phyloP scores from a whole-genome alignment of 257 asterid species.

The Fraxinus americana region DNA sequence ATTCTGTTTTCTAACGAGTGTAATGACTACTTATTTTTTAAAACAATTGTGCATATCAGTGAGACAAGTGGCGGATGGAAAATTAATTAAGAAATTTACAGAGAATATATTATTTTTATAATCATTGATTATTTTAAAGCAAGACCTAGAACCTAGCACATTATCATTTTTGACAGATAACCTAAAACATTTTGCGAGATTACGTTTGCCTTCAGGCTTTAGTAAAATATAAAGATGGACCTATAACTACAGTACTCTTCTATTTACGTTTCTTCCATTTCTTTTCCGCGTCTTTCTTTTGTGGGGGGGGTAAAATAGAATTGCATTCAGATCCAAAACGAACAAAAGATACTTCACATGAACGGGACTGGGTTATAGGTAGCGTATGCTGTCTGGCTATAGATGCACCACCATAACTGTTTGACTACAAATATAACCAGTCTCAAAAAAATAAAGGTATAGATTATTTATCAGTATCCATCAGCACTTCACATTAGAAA shows the following conservation, averaged over 20 bases:
- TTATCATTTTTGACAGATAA: background rate
- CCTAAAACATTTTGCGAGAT: constrained; percentile 3
- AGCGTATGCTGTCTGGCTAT: constrained; percentile 2
- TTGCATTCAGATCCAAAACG: background rate
- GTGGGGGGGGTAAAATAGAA: constrained; percentile 6
- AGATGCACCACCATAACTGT: constrained; percentile 5
- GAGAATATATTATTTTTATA: background rate
- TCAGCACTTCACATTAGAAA: constrained; percentile 3
- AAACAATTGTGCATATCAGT: too few species aligned
- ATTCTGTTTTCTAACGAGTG: too few species aligned
- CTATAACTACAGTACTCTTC: background rate
- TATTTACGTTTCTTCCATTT: background rate
- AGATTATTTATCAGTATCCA: background rate
- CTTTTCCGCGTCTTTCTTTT: background rate
- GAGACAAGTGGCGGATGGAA: constrained; percentile 3
- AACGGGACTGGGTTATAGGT: background rate
- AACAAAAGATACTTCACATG: background rate
- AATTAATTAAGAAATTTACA: background rate
- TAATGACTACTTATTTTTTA: too few species aligned
- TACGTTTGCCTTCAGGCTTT: constrained; percentile 3
- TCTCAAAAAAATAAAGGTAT: constrained; percentile 11
- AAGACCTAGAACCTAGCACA: background rate
- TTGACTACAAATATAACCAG: constrained; percentile 4
- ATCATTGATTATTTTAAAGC: background rate
- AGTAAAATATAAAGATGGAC: background rate